Conservation (phyloP, 768 basidiomycete genomes). For the Russula sp. region DNA sequence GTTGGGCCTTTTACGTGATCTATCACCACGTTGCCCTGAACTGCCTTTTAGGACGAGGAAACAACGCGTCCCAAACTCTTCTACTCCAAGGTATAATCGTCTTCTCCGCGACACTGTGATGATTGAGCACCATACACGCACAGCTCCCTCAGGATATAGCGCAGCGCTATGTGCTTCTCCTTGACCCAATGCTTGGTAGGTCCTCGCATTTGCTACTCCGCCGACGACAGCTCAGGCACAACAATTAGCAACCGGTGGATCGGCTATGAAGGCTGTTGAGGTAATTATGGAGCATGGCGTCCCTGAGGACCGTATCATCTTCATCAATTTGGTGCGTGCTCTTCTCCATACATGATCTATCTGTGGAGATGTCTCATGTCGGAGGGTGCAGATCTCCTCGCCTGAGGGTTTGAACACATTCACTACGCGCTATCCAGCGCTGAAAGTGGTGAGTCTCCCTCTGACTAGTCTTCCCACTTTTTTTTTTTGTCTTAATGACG, state of each 20-base stretch:
- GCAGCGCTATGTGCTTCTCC: constrained; percentile 82
- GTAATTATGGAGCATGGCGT: constrained; percentile 89
- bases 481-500: background rate
- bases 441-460: constrained; percentile 59
- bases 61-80: constrained; percentile 91
- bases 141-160: constrained; percentile 94
- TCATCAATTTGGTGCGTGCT: constrained; percentile 75
- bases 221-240: constrained; percentile 24
- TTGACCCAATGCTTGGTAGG: constrained; percentile 96
- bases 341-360: constrained; percentile 4
- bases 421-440: constrained; percentile 63
- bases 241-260: constrained; percentile 81
- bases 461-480: background rate
- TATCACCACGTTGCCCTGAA: constrained; percentile 4
- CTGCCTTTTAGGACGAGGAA: constrained; percentile 72
- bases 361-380: background rate
- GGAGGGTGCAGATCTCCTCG: constrained; percentile 62
- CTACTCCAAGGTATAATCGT: constrained; percentile 61
- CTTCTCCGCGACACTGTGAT: background rate
- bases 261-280: constrained; percentile 96
- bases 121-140: background rate
- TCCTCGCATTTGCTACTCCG: background rate
- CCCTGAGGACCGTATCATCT: constrained; percentile 90
- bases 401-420: constrained; percentile 86
- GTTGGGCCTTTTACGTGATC: constrained; percentile 23